phyloP scores from a whole-genome alignment of 176 grass and related monocot species.

The Metroxylon sagu region DNA sequence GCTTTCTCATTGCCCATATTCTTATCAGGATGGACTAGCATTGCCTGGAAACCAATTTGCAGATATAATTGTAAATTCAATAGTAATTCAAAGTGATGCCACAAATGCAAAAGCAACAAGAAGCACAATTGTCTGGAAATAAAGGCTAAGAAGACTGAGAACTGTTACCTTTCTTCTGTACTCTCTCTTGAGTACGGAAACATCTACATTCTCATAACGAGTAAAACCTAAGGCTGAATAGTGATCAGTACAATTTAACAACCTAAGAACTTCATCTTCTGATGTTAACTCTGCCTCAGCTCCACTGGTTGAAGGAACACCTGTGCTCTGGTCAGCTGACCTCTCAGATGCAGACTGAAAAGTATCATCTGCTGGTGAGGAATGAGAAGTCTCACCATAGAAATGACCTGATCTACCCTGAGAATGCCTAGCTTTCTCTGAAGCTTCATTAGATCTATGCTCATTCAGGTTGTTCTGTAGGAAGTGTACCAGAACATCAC shows the following conservation, averaged over 20 bases:
- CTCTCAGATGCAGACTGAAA: conserved; percentile 39
- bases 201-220: conserved; percentile 70
- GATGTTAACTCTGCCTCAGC: conserved; percentile 69
- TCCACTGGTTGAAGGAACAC: conserved; percentile 80
- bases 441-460: conserved; percentile 24
- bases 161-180: conserved; percentile 96
- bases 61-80: background rate
- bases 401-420: conserved; percentile 33
- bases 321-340: conserved; percentile 34
- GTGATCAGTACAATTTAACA: conserved; percentile 82
- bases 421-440: conserved; percentile 42
- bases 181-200: conserved; percentile 78
- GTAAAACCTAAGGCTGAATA: conserved; percentile 86
- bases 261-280: conserved; percentile 78
- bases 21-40: conserved; percentile 99
- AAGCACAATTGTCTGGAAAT: background rate
- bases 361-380: conserved; percentile 32
- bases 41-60: conserved; percentile 68
- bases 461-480: conserved; percentile 65
- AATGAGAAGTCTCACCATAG: conserved; percentile 43
- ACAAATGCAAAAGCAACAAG: too few relatives aligned
- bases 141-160: conserved; percentile 1
- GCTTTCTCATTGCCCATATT: conserved; percentile 99
- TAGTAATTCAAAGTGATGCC: too few relatives aligned
- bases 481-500: conserved; percentile 71